Evolutionary conservation across 2,329 filamentous ascomycete species (phyloP).

Genomic region (Niveomyces coronatus): DNA sequence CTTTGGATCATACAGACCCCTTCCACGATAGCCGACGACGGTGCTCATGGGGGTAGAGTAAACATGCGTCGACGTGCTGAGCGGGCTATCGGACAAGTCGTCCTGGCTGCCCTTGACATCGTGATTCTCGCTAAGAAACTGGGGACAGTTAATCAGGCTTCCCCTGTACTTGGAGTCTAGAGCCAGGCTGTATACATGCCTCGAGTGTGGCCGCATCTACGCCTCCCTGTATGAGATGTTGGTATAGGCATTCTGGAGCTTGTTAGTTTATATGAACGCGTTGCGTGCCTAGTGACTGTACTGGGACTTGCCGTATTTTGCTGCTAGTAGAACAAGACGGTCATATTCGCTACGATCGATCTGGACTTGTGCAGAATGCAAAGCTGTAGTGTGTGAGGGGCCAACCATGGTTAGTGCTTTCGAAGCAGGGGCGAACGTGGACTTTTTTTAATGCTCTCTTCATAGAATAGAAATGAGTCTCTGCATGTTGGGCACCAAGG

Average conservation of each 20-base stretch:
- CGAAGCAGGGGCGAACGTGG: no score
- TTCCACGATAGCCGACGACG: slow-evolving; percentile 2
- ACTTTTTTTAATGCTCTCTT: no score
- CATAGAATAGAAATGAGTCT: no score
- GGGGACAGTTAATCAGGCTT: slow-evolving; percentile 6
- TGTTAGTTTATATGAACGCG: not conserved
- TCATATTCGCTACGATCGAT: slow-evolving; percentile 8
- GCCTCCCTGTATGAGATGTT: slow-evolving; percentile 40
- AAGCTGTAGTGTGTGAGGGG: not conserved
- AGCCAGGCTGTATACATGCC: slow-evolving; percentile 22
- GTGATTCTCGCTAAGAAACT: slow-evolving; percentile 5
- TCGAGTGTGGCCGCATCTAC: slow-evolving; percentile 35
- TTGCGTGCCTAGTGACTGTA: slow-evolving; percentile 14
- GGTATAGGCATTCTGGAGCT: slow-evolving; percentile 30
- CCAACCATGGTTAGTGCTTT: not conserved
- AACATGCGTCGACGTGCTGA: not conserved
- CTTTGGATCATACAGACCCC: not conserved
- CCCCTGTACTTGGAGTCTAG: not conserved
- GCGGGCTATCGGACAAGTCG: not conserved
- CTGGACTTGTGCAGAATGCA: slow-evolving; percentile 4
- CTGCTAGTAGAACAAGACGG: slow-evolving; percentile 1
- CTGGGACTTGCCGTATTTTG: slow-evolving; percentile 7
- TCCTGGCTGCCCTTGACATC: not conserved
- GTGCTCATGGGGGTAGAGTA: not conserved
- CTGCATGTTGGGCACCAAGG: no score